Percentiles rank a stretch among this genome's conserved stretches.
phyloP scores from a whole-genome alignment of 345 rosid species.

The Mercurialis annua region DNA sequence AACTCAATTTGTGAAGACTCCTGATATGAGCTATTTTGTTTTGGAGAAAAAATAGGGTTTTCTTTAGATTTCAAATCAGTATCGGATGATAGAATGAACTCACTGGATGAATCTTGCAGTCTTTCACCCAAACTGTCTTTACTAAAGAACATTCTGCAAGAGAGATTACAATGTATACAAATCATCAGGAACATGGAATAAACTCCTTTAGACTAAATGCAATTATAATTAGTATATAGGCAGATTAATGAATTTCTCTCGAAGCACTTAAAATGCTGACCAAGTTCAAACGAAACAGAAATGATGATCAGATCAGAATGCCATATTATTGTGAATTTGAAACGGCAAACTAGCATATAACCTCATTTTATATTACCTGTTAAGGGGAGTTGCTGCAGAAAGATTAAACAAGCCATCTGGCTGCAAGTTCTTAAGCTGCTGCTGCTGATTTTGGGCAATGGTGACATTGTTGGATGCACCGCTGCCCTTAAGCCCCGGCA shows the following conservation, averaged over 20 bases:
- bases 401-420: slow-evolving; percentile 27
- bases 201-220: neutral
- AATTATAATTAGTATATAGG: neutral
- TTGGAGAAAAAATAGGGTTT: slow-evolving; percentile 32
- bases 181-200: neutral
- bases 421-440: slow-evolving; percentile 54
- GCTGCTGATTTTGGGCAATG: slow-evolving; percentile 41
- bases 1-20: slow-evolving; percentile 31
- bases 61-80: slow-evolving; percentile 35
- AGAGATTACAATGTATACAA: slow-evolving; percentile 1
- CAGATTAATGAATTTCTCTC: neutral
- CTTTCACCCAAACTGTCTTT: slow-evolving; percentile 32
- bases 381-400: slow-evolving; percentile 16
- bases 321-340: neutral
- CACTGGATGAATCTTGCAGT: slow-evolving; percentile 28
- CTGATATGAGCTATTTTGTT: slow-evolving; percentile 32
- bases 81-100: slow-evolving; percentile 29
- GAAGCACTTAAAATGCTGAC: neutral
- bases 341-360: neutral
- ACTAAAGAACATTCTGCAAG: slow-evolving; percentile 42
- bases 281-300: neutral
- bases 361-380: neutral
- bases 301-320: slow-evolving; percentile 5
- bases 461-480: slow-evolving; percentile 18
- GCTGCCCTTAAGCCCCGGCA: slow-evolving; percentile 32